phyloP scores from a whole-genome alignment of 2,329 filamentous ascomycete species.

The Beauveria scarabaeidicola region DNA sequence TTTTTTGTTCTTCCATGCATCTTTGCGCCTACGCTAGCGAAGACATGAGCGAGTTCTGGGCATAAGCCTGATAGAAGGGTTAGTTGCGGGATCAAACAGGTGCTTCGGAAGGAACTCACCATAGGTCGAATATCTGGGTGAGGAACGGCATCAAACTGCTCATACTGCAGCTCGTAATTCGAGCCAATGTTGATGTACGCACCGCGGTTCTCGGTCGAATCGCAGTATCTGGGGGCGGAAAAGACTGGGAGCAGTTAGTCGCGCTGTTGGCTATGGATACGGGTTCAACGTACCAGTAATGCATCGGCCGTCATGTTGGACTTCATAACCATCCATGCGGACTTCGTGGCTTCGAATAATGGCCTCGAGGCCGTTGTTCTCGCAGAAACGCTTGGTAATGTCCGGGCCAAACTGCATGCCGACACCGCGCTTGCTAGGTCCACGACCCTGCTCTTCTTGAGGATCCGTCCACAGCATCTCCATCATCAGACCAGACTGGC shows the following conservation, averaged over 20 bases:
- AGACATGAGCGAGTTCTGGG: slow-evolving; percentile 72
- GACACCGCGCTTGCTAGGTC: slow-evolving; percentile 92
- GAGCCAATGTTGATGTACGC: slow-evolving; percentile 95
- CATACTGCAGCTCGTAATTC: slow-evolving; percentile 83
- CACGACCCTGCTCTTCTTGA: slow-evolving; percentile 73
- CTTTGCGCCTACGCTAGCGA: slow-evolving; percentile 53
- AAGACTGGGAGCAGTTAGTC: slow-evolving; percentile 53
- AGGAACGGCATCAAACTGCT: slow-evolving; percentile 92
- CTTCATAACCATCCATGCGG: slow-evolving; percentile 97
- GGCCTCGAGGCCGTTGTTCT: slow-evolving; percentile 87
- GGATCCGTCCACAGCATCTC: slow-evolving; percentile 99
- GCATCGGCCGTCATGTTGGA: slow-evolving; percentile 90
- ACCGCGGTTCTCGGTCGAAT: slow-evolving; percentile 95
- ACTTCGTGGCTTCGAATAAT: slow-evolving; percentile 97
- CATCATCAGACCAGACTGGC: slow-evolving; percentile 96
- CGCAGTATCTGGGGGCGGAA: slow-evolving; percentile 94
- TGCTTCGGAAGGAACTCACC: slow-evolving; percentile 34
- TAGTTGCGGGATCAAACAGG: not conserved
- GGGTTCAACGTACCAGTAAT: slow-evolving; percentile 62
- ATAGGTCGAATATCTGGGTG: slow-evolving; percentile 95
- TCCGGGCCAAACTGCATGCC: slow-evolving; percentile 96
- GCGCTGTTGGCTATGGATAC: slow-evolving; percentile 2
- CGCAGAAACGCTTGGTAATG: slow-evolving; percentile 92
- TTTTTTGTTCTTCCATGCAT: not conserved
- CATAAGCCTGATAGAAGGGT: slow-evolving; percentile 58